Evolutionary conservation across 1,284 basidiomycete species (phyloP).

Genomic region (Fistulina hepatica): DNA sequence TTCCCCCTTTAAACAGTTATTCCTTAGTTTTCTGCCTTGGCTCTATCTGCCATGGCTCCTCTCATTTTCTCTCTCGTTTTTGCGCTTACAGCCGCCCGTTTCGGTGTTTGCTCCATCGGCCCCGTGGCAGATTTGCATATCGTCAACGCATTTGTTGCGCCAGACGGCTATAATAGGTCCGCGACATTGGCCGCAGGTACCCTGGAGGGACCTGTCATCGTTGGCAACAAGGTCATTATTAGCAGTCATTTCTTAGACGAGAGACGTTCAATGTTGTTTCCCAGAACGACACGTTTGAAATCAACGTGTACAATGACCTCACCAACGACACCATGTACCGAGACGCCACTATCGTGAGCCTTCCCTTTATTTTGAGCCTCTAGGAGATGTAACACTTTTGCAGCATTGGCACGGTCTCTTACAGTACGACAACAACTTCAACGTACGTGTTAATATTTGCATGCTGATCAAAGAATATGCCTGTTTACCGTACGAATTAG

Average conservation of each 20-base stretch:
- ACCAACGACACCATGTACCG: slow-evolving; percentile 10
- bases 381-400: not conserved
- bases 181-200: slow-evolving; percentile 8
- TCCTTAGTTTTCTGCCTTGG: no score
- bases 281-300: slow-evolving; percentile 10
- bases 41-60: no score
- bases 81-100: no score
- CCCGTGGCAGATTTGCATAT: slow-evolving; percentile 10
- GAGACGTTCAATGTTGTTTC: slow-evolving; percentile 10
- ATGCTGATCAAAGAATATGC: not conserved
- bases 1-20: no score
- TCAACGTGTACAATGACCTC: slow-evolving; percentile 14
- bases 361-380: not conserved
- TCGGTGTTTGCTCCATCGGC: slow-evolving; percentile 6
- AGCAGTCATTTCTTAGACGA: not conserved
- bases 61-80: not conserved
- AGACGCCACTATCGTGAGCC: slow-evolving; percentile 9
- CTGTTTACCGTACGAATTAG: not conserved
- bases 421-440: slow-evolving; percentile 19
- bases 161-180: slow-evolving; percentile 4
- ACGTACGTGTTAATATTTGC: slow-evolving; percentile 21
- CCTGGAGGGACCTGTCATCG: not conserved
- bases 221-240: not conserved
- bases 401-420: slow-evolving; percentile 30
- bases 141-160: slow-evolving; percentile 13